Conservation (phyloP, 2,329 filamentous ascomycete genomes). For the Pseudogymnoascus sp. region DNA sequence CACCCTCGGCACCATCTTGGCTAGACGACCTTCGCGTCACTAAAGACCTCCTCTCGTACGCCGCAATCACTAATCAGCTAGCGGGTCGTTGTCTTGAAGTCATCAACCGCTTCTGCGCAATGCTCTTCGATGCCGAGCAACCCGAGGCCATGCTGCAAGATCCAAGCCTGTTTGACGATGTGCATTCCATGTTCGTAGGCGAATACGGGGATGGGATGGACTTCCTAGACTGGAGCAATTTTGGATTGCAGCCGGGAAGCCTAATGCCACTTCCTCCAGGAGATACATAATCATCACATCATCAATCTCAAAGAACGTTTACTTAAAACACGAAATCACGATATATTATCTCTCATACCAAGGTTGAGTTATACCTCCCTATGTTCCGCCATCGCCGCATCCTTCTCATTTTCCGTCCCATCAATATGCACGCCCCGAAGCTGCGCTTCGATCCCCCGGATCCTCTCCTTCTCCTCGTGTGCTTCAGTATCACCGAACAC, state of each 20-base stretch:
- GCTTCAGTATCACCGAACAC: conserved; percentile 34
- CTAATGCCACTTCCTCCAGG: not conserved
- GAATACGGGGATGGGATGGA: conserved; percentile 30
- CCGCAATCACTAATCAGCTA: conserved; percentile 31
- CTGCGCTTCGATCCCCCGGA: conserved; percentile 18
- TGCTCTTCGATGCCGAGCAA: conserved; percentile 21
- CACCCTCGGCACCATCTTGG: conserved; percentile 22
- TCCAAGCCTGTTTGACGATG: conserved; percentile 29
- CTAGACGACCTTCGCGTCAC: conserved; percentile 29
- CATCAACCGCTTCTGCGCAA: conserved; percentile 31
- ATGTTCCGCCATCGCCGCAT: conserved; percentile 5
- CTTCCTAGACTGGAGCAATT: conserved; percentile 34
- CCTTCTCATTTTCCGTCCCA: conserved; percentile 16
- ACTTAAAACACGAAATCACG: not conserved
- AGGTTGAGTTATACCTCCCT: conserved; percentile 8
- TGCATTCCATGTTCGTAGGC: conserved; percentile 29
- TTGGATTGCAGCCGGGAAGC: conserved; percentile 12
- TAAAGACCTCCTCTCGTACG: conserved; percentile 31
- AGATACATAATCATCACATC: not conserved
- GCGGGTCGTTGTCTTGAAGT: conserved; percentile 32
- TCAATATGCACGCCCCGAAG: conserved; percentile 16
- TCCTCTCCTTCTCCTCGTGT: conserved; percentile 28
- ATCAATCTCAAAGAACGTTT: not conserved
- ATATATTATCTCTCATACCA: not conserved
- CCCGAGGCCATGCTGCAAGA: conserved; percentile 30